phyloP scores from a whole-genome alignment of 306 rosid species.

The Nissolia schottii region DNA sequence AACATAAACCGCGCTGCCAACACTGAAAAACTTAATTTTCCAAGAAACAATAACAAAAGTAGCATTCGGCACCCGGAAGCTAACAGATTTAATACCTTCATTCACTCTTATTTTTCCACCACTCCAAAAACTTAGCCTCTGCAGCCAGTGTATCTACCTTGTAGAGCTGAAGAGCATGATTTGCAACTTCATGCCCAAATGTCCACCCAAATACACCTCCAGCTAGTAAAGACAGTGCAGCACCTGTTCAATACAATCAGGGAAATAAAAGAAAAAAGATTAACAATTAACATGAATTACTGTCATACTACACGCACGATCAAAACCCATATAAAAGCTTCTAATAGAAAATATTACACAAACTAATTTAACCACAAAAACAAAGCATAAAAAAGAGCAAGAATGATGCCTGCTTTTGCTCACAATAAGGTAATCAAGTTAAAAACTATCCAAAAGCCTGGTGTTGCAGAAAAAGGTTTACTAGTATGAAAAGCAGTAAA shows the following conservation, averaged over 20 bases:
- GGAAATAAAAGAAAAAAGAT: background rate
- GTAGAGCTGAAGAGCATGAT: slow-evolving; percentile 79
- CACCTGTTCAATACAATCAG: slow-evolving; percentile 42
- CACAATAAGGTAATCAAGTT: background rate
- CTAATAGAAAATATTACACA: background rate
- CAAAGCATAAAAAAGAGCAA: background rate
- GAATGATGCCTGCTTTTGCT: background rate
- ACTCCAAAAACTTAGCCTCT: slow-evolving; percentile 74
- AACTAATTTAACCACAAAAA: background rate
- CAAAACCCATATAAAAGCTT: background rate
- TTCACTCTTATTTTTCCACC: slow-evolving; percentile 67
- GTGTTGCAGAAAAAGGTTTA: background rate
- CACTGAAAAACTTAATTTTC: slow-evolving; percentile 27
- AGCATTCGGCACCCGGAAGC: slow-evolving; percentile 2
- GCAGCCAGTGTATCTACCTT: slow-evolving; percentile 70
- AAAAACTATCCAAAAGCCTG: background rate
- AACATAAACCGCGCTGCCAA: slow-evolving; percentile 27
- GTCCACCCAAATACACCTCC: slow-evolving; percentile 66
- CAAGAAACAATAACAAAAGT: slow-evolving; percentile 14
- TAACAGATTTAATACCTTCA: slow-evolving; percentile 31
- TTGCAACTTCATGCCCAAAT: slow-evolving; percentile 61
- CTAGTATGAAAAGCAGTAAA: slow-evolving; percentile 1
- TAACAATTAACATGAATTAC: slow-evolving; percentile 6
- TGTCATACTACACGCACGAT: background rate
- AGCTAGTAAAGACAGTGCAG: slow-evolving; percentile 65